Evolutionary conservation across 768 basidiomycete species (phyloP), one percentile per base, ranked within the genome.

Genomic region (Cyathus striatus): DNA sequence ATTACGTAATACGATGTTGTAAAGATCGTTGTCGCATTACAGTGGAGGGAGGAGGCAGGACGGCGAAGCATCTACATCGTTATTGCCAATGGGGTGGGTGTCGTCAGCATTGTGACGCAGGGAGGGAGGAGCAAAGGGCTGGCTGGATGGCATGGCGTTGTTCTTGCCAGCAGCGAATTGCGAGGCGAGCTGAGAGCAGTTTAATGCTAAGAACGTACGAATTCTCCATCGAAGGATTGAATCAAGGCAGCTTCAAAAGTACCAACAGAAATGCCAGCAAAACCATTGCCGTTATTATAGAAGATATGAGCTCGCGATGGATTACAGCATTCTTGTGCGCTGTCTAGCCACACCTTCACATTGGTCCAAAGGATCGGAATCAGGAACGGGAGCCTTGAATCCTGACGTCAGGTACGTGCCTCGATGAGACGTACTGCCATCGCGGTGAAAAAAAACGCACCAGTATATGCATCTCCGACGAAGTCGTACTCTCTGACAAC

Each of bases 401-500:
- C 72, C 73, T 65, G 38, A 9, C 14, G 10, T 45, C 25, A n/a
- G 9, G n/a, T 30, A n/a, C n/a, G n/a, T 9, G n/a, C n/a, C 9
- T 30, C 21, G 5, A 4, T 18, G 47, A 21, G 33, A 20, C 18
- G 30, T 17, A 16, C 12, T 21, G 18, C 32, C 24, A 9, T 3
- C 14, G 32, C 26, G 26, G 34, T 37, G 14, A 23, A 13, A 41
- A 21, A 14, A 10, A 21, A 43, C 52, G 35, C 37, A 68, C 77
- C 77, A 49, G 59, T 55, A 56, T 73, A 81, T 22, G 54, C 63
- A 51, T 80, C 76, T 7, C 79, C 78, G 10, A 81, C 79, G 38
- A 81, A 68, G 51, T 81, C 79, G 46, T 62, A 76, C 4, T 78
- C 78, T 2, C 76, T 76, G 36, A 72, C 63, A 40, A 72, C 58